A percentile compares a stretch with the other conserved stretches of the same genome.
These are phyloP conservation scores for Cutaneotrichosporon arboriforme DNA, from an alignment of 1,284 basidiomycete genomes.

Conservation along the genomic window DNA sequence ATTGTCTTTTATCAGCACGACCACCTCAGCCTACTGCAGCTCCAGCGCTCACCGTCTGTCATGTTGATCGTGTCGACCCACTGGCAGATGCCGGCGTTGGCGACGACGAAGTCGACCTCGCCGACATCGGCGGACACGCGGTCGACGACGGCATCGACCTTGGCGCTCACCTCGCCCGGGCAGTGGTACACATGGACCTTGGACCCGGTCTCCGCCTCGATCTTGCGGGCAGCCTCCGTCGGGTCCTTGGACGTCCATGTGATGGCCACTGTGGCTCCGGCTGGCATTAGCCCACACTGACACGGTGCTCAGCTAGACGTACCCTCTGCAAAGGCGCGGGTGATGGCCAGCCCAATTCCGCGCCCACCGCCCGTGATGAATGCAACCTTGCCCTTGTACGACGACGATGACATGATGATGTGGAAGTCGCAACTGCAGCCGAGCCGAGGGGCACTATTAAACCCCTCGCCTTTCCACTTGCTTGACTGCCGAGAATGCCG, in stretches of 20 bases:
- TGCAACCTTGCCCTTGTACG: conserved; percentile 30
- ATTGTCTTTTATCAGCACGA: conserved; percentile 19
- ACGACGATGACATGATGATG: conserved; percentile 14
- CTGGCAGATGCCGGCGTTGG: conserved; percentile 42
- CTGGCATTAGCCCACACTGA: conserved; percentile 2
- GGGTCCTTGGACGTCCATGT: conserved; percentile 43
- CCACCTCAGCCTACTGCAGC: too few species aligned
- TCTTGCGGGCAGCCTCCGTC: conserved; percentile 1
- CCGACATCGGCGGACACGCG: conserved; percentile 5
- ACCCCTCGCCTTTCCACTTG: too few species aligned
- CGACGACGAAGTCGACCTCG: conserved; percentile 13
- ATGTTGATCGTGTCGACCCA: conserved; percentile 42
- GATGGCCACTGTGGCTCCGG: conserved; percentile 39
- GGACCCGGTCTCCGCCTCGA: conserved; percentile 14
- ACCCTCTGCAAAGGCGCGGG: conserved; percentile 18
- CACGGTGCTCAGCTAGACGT: neutral
- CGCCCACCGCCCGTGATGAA: conserved; percentile 34
- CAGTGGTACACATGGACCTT: conserved; percentile 32
- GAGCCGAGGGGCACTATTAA: too few species aligned
- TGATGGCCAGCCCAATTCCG: conserved; percentile 32
- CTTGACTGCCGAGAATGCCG: too few species aligned
- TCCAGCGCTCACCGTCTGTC: conserved; percentile 34
- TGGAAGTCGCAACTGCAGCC: too few species aligned
- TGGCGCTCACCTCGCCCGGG: conserved; percentile 25
- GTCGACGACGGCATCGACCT: conserved; percentile 25